Evolutionary conservation across 495 filamentous ascomycete genomes (phyloP).

Genomic region (Oidiodendron maius): DNA sequence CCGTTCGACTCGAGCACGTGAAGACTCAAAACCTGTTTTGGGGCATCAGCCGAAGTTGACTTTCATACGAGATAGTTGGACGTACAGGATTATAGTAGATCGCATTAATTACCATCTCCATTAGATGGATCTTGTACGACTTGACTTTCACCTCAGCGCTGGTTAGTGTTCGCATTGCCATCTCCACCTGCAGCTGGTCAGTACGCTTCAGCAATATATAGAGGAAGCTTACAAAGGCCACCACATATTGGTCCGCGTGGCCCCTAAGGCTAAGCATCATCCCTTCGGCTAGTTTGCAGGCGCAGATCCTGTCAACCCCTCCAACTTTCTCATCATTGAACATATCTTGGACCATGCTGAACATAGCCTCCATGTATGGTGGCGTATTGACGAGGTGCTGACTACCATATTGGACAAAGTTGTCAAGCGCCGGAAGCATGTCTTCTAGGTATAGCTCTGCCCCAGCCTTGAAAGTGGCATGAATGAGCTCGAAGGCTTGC

Average conservation of each 20-base stretch:
- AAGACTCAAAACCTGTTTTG: slow-evolving; percentile 50
- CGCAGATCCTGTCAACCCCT: slow-evolving; percentile 93
- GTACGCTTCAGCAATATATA: not conserved
- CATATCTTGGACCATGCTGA: slow-evolving; percentile 72
- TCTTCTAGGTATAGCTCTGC: slow-evolving; percentile 98
- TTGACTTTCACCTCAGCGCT: slow-evolving; percentile 70
- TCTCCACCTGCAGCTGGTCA: slow-evolving; percentile 42
- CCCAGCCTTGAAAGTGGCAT: slow-evolving; percentile 92
- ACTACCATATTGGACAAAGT: slow-evolving; percentile 89
- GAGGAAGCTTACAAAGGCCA: slow-evolving; percentile 52
- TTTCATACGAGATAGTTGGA: not conserved
- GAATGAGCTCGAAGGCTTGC: slow-evolving; percentile 94
- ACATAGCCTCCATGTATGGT: slow-evolving; percentile 79
- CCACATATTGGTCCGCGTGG: slow-evolving; percentile 79
- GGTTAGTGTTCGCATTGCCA: slow-evolving; percentile 79
- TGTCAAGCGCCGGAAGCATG: slow-evolving; percentile 96
- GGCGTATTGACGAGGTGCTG: slow-evolving; percentile 73
- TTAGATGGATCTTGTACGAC: slow-evolving; percentile 88
- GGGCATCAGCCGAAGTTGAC: not conserved
- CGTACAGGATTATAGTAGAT: slow-evolving; percentile 87
- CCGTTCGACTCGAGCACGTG: slow-evolving; percentile 81
- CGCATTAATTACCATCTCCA: slow-evolving; percentile 99
- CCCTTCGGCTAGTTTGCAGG: slow-evolving; percentile 97
- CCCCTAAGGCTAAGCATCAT: slow-evolving; percentile 94
- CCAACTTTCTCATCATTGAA: slow-evolving; percentile 68